These are phyloP conservation scores for Torulaspora pretoriensis DNA, from an alignment of 1,139 yeast genomes.

Conservation along the genomic window DNA sequence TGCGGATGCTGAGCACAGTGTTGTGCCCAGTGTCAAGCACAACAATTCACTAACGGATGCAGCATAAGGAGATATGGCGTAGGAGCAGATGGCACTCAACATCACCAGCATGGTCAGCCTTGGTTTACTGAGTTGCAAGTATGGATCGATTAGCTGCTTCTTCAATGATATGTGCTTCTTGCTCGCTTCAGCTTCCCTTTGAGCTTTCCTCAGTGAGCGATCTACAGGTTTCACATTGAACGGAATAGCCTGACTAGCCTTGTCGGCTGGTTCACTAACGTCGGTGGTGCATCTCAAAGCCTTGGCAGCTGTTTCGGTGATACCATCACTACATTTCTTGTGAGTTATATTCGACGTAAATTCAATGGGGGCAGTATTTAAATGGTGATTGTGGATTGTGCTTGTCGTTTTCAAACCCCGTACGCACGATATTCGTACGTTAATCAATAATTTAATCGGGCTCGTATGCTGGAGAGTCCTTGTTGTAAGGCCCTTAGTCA, in stretches of 20 bases:
- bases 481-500: constrained; percentile 3
- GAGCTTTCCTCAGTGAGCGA: constrained; percentile 17
- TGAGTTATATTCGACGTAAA: constrained; percentile 36
- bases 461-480: constrained; percentile 1
- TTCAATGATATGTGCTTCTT: constrained; percentile 24
- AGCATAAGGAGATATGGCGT: constrained; percentile 82
- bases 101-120: constrained; percentile 83
- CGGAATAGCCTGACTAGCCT: constrained; percentile 38
- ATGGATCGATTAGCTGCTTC: constrained; percentile 49
- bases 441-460: not conserved
- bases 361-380: constrained; percentile 39
- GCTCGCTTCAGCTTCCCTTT: constrained; percentile 17
- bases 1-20: constrained; percentile 87
- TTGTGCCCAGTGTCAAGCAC: constrained; percentile 77
- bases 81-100: constrained; percentile 86
- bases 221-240: constrained; percentile 50
- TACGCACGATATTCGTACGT: constrained; percentile 6
- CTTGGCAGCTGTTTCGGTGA: constrained; percentile 26
- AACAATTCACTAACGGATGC: constrained; percentile 67
- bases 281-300: constrained; percentile 40
- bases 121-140: constrained; percentile 82
- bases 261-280: constrained; percentile 17
- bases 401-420: constrained; percentile 10
- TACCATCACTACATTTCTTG: constrained; percentile 9
- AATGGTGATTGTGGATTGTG: constrained; percentile 6